Evolutionary conservation across 192 early-diverging fungal species (phyloP).

Genomic region (Dispira parvispora): DNA sequence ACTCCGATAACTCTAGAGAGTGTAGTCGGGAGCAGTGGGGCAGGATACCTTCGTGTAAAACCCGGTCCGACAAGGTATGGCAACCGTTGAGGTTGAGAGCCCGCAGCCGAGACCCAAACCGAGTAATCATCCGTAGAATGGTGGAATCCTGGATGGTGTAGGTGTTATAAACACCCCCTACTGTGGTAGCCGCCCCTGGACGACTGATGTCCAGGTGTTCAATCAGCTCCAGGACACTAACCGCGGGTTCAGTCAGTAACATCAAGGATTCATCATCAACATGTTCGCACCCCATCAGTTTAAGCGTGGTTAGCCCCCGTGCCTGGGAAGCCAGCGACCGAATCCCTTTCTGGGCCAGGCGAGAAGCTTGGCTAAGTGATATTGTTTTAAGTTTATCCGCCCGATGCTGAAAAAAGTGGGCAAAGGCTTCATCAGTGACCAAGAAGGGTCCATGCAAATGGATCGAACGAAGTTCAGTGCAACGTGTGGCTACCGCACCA

Average conservation of each 20-base stretch:
- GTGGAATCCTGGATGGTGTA: slow-evolving; percentile 24
- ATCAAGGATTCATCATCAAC: slow-evolving; percentile 32
- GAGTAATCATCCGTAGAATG: slow-evolving; percentile 25
- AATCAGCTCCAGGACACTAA: slow-evolving; percentile 18
- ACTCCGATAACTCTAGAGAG: slow-evolving; percentile 40
- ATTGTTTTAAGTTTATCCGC: slow-evolving; percentile 38
- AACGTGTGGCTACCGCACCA: slow-evolving; percentile 19
- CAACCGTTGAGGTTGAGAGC: slow-evolving; percentile 36
- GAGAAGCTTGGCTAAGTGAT: slow-evolving; percentile 33
- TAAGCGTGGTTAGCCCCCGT: slow-evolving; percentile 26
- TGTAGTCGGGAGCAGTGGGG: slow-evolving; percentile 40
- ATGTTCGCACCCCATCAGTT: slow-evolving; percentile 24
- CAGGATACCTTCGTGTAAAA: slow-evolving; percentile 34
- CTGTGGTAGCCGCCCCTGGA: slow-evolving; percentile 16
- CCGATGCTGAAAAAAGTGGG: slow-evolving; percentile 32
- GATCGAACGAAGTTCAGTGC: slow-evolving; percentile 31
- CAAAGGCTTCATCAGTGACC: slow-evolving; percentile 38
- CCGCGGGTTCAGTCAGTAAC: slow-evolving; percentile 13
- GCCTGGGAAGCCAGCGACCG: slow-evolving; percentile 24
- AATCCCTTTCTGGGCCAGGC: slow-evolving; percentile 34
- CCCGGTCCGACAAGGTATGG: slow-evolving; percentile 25
- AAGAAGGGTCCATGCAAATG: slow-evolving; percentile 56
- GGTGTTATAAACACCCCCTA: neutral
- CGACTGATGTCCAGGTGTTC: slow-evolving; percentile 22
- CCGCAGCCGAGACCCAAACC: slow-evolving; percentile 26